Evolutionary conservation across 2,329 filamentous ascomycete species (phyloP).

Genomic region (Sarocladiaceae sp.): DNA sequence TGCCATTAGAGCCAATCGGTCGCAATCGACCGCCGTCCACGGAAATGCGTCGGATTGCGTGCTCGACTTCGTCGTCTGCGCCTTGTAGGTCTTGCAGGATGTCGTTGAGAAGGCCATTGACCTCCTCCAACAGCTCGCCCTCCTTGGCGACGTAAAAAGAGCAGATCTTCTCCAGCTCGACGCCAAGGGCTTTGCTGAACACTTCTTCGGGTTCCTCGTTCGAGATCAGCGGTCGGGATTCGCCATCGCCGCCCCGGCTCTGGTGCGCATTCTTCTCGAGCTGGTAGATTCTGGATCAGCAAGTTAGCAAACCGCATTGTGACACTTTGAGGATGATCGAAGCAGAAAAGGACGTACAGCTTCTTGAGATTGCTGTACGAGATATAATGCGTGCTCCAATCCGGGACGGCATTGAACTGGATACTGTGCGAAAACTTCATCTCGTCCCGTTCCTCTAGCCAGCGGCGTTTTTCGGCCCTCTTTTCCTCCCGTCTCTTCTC

Average conservation of each 20-base stretch:
- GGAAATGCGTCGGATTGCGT: constrained; percentile 29
- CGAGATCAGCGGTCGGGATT: constrained; percentile 78
- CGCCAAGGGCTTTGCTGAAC: constrained; percentile 77
- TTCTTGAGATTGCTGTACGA: constrained; percentile 99
- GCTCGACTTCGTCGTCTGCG: constrained; percentile 35
- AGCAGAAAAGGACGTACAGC: constrained; percentile 57
- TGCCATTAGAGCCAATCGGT: constrained; percentile 35
- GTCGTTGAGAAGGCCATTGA: constrained; percentile 72
- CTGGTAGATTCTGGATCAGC: constrained; percentile 71
- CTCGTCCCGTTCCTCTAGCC: constrained; percentile 71
- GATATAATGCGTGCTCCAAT: constrained; percentile 98
- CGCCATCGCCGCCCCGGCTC: constrained; percentile 61
- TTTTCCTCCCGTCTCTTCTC: constrained; percentile 36
- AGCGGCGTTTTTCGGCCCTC: constrained; percentile 59
- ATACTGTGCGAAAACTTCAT: constrained; percentile 99
- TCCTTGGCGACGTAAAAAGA: constrained; percentile 91
- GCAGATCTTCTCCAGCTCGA: constrained; percentile 90
- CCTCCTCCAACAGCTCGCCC: constrained; percentile 77
- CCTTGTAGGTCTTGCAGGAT: constrained; percentile 60
- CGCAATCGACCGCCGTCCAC: constrained; percentile 21
- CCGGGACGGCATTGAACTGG: constrained; percentile 99
- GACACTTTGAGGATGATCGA: neutral
- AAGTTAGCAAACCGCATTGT: constrained; percentile 2
- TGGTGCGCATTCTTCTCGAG: constrained; percentile 83
- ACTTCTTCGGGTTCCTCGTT: constrained; percentile 72